Evolutionary conservation across 805 yeast genomes (phyloP).

Genomic region (Jamesozyma piceae): DNA sequence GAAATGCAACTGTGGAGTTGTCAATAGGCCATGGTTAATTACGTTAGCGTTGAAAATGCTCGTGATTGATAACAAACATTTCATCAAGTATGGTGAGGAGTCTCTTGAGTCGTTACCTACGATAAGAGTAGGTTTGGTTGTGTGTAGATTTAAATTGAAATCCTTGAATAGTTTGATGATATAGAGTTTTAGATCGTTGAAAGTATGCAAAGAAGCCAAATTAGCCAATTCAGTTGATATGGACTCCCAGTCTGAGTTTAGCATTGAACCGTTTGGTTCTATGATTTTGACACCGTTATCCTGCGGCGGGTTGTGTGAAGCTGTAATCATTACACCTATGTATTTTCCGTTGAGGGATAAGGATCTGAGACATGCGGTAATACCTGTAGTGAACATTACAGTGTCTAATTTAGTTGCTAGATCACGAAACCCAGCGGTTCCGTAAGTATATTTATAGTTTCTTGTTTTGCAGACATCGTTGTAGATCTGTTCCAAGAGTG

Average conservation of each 20-base stretch:
- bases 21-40: constrained; percentile 56
- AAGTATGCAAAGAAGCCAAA: constrained; percentile 33
- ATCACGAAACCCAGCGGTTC: constrained; percentile 96
- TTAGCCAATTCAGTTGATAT: constrained; percentile 78
- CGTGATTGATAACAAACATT: constrained; percentile 41
- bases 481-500: constrained; percentile 10
- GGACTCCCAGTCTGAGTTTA: constrained; percentile 73
- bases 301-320: constrained; percentile 85
- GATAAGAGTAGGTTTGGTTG: constrained; percentile 38
- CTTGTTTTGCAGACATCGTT: constrained; percentile 35
- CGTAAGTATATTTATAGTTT: constrained; percentile 50
- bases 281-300: constrained; percentile 93
- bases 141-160: constrained; percentile 20
- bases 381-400: constrained; percentile 75
- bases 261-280: constrained; percentile 89
- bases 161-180: not conserved
- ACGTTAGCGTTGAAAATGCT: constrained; percentile 50
- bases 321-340: constrained; percentile 94
- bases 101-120: constrained; percentile 86
- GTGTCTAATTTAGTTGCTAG: constrained; percentile 61
- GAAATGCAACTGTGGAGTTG: constrained; percentile 94
- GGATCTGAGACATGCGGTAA: constrained; percentile 79
- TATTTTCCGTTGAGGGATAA: constrained; percentile 54
- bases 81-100: constrained; percentile 48
- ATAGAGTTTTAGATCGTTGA: constrained; percentile 32